A percentile compares a stretch with the other conserved stretches of the same genome.
Evolutionary conservation across 2,329 filamentous ascomycete genomes (phyloP).

Genomic region (Fusarium brevicatenulatum): DNA sequence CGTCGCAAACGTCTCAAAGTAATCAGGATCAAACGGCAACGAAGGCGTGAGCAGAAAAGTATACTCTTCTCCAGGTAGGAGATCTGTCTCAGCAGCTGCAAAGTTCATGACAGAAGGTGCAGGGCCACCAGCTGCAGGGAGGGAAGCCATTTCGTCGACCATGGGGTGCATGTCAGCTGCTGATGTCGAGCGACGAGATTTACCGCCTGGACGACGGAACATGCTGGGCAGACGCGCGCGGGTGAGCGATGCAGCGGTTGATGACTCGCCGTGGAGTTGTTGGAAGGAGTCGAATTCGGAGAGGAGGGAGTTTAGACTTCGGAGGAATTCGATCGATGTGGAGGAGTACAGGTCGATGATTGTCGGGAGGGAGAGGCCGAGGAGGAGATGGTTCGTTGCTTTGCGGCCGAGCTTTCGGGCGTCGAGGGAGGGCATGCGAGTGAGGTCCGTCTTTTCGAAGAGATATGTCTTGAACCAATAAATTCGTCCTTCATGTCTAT

Average conservation of each 20-base stretch:
- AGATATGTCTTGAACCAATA: slow-evolving; percentile 99
- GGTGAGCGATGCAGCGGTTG: slow-evolving; percentile 74
- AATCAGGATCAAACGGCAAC: slow-evolving; percentile 95
- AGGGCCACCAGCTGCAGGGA: slow-evolving; percentile 40
- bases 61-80: slow-evolving; percentile 87
- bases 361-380: slow-evolving; percentile 89
- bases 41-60: slow-evolving; percentile 88
- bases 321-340: slow-evolving; percentile 85
- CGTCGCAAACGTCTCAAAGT: slow-evolving; percentile 95
- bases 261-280: slow-evolving; percentile 82
- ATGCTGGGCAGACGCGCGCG: slow-evolving; percentile 84
- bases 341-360: slow-evolving; percentile 88
- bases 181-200: slow-evolving; percentile 66
- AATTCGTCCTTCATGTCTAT: slow-evolving; percentile 88
- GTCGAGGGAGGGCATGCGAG: slow-evolving; percentile 87
- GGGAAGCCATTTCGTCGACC: slow-evolving; percentile 46
- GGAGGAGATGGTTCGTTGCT: slow-evolving; percentile 91
- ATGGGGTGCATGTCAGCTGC: slow-evolving; percentile 54
- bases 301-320: slow-evolving; percentile 84
- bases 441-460: slow-evolving; percentile 84
- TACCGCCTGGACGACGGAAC: slow-evolving; percentile 74
- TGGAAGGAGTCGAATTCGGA: slow-evolving; percentile 95
- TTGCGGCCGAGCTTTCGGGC: slow-evolving; percentile 85
- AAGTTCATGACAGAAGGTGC: slow-evolving; percentile 64
- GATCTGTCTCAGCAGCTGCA: slow-evolving; percentile 69